phyloP scores from a whole-genome alignment of 2,329 filamentous ascomycete genomes.

The Talaromyces sp. region DNA sequence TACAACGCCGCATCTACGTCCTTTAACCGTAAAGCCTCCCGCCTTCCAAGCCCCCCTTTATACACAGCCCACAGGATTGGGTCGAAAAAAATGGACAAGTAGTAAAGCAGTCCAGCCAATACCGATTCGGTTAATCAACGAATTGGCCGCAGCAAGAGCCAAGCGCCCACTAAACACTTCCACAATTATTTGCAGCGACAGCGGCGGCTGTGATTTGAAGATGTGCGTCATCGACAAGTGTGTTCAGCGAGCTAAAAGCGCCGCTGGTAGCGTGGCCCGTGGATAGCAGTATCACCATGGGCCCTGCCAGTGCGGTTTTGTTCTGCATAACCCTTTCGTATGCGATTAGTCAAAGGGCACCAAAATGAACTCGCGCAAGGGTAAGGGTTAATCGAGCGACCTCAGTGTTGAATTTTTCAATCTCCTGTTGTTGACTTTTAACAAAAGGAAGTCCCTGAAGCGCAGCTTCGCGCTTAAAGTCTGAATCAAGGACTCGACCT shows the following conservation, averaged over 20 bases:
- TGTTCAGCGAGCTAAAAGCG: slow-evolving; percentile 5
- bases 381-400: slow-evolving; percentile 35
- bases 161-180: slow-evolving; percentile 38
- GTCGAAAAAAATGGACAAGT: slow-evolving; percentile 17
- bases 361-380: slow-evolving; percentile 18
- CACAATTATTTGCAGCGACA: slow-evolving; percentile 40
- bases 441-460: slow-evolving; percentile 24
- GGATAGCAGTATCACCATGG: slow-evolving; percentile 34
- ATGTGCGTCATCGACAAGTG: slow-evolving; percentile 14
- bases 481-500: slow-evolving; percentile 38
- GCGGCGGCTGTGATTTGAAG: slow-evolving; percentile 35
- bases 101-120: slow-evolving; percentile 21
- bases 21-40: not conserved
- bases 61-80: slow-evolving; percentile 17
- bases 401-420: slow-evolving; percentile 39
- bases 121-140: slow-evolving; percentile 19
- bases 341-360: slow-evolving; percentile 19
- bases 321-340: slow-evolving; percentile 39
- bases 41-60: slow-evolving; percentile 13
- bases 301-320: slow-evolving; percentile 25
- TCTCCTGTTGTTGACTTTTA: slow-evolving; percentile 29
- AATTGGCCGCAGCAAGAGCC: slow-evolving; percentile 19
- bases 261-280: slow-evolving; percentile 30
- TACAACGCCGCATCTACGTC: not conserved
- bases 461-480: slow-evolving; percentile 34